Conservation (phyloP, 1,284 basidiomycete genomes). For the Puccinia horiana region DNA sequence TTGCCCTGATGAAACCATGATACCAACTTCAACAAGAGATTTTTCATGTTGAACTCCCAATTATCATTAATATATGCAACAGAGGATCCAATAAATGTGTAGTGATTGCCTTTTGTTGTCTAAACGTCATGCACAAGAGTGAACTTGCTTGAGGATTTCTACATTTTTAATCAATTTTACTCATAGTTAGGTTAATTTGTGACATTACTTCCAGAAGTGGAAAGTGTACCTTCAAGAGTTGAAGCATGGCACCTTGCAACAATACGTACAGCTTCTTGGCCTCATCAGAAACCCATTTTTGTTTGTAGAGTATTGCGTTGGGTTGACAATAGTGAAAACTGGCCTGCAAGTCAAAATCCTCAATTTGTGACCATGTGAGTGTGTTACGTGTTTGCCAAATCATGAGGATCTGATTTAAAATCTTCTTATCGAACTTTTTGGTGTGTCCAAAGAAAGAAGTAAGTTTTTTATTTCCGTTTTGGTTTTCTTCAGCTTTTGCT, state of each 20-base stretch:
- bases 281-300: conserved; percentile 23
- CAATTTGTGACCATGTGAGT: conserved; percentile 23
- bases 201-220: not conserved
- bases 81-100: conserved; percentile 15
- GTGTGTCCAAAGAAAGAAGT: conserved; percentile 11
- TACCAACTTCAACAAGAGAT: conserved; percentile 22
- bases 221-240: not conserved
- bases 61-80: conserved; percentile 25
- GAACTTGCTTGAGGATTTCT: conserved; percentile 23
- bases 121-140: conserved; percentile 25
- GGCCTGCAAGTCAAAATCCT: conserved; percentile 21
- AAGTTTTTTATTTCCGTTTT: not conserved
- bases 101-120: conserved; percentile 37
- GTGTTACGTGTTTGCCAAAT: too few species aligned
- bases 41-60: conserved; percentile 18
- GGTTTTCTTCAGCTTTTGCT: not conserved
- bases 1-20: too few species aligned
- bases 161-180: not conserved
- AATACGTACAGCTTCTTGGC: conserved; percentile 22
- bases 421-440: conserved; percentile 25
- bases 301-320: conserved; percentile 14
- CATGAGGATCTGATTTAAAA: conserved; percentile 21
- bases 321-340: conserved; percentile 20
- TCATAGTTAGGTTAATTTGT: not conserved
- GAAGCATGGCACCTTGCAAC: conserved; percentile 18